Base-by-base conservation (phyloP, 2,329 filamentous ascomycete genomes). In the Nothophaeocryptopus gaeumannii region DNA sequence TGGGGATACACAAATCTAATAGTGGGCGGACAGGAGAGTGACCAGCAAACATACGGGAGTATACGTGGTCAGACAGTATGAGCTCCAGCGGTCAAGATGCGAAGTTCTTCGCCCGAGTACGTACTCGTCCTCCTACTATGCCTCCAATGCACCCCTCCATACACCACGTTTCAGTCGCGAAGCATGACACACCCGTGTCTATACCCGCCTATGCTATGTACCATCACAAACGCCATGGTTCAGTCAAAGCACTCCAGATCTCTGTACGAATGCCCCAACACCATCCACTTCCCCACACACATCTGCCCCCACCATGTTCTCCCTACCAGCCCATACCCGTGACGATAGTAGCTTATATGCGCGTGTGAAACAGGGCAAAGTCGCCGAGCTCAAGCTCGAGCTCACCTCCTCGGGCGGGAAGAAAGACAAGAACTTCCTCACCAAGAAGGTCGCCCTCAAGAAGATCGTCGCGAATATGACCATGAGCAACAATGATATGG, bases 401-500 rank as follows among this genome's bases (percentile, higher is more conserved):
- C 82, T 99, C 68, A 61, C 63, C 34, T 53, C 52, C 34, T 89
- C 85, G 72, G 90, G 90, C 68, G 86, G 88, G 60, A 96, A 95
- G 78, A 99, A 97, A 77, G 93, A 99, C 76, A 97, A 96, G 81
- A 96, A 95, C 74, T 86, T 89, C 73, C 81, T 86, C 38, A 83
- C 84, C 59, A 99, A 97, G 79, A 97, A 97, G 81, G 95, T 96
- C 67, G 91, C 93, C 9, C 80, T 99, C 56, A 99, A 99, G 81
- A 96, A 96, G 80, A 97, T 99, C 62, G 93, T 99, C 63, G 93
- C 93, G 69, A 99, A 99, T 70, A 99, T 99, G 93, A 99, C 93
- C 58, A 99, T 99, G 93, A 97, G 92, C 81, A 99, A 99, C 75
- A 99, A 97, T 67, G 93, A 99, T 72, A 99, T 99, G 93, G 87